Evolutionary conservation across 148 eudicot genomes (phyloP), one percentile per base, ranked within the genome.

Genomic region (Spergularia marina): DNA sequence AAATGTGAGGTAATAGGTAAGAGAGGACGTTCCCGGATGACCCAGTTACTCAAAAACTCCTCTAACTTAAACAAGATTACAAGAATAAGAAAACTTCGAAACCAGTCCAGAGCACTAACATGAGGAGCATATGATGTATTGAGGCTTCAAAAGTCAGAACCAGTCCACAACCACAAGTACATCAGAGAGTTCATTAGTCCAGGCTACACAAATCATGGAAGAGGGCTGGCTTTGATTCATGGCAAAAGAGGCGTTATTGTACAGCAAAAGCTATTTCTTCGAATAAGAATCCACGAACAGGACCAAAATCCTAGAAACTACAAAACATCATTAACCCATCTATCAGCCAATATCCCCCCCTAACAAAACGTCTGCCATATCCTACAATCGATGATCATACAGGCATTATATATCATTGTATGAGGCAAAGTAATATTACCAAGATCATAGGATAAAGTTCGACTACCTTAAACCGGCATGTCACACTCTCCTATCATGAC

Each of bases 181-280:
- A n/a, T 49, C 59, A 61, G 13, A 39, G 18, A 6, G 4, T 47
- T 70, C 25, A 30, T 30, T 30, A 30, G 36, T 30, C 36, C 36
- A 61, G 20, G 59, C 47, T 61, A 68, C 74, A 41, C 18, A 47
- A 39, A 70, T 20, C 75, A 34, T 77, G 20, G 18, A 16, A 51
- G 4, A 74, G 4, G 41, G 69, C 49, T 21, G 40, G 41, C 39
- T 49, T 75, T 51, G 23, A 47, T 65, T 72, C 62, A 72, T 47
- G 20, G 71, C 73, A 17, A 58, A 25, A 21, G 53, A 49, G 59
- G 55, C 49, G 64, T 51, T 73, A 49, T 74, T 73, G 82, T 74
- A 76, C 83, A 71, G 34, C 49, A 47, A 40, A 67, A 74, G 72
- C 47, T 61, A 51, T 71, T 21, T 65, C 83, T 75, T 76, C 73